phyloP scores from a whole-genome alignment of 2,329 filamentous ascomycete species.

The Fusarium nygamai region DNA sequence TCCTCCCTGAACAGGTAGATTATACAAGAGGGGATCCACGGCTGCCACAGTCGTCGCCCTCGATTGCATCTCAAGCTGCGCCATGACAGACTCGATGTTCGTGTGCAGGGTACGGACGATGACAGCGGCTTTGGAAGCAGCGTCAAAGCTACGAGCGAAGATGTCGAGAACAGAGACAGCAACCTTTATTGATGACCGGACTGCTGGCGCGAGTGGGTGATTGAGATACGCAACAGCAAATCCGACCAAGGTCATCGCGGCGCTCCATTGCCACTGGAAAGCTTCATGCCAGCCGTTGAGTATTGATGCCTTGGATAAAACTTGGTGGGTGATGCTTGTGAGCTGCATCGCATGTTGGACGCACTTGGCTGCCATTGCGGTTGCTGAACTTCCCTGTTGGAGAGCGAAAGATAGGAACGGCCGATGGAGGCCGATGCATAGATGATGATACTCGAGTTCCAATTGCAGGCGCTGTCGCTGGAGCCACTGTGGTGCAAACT shows the following conservation, averaged over 20 bases:
- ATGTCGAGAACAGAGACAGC: slow-evolving; percentile 3
- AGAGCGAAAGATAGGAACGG: slow-evolving; percentile 6
- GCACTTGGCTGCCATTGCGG: slow-evolving; percentile 2
- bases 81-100: slow-evolving; percentile 15
- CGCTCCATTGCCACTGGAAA: slow-evolving; percentile 22
- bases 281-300: slow-evolving; percentile 16
- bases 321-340: background rate
- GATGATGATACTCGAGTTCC: slow-evolving; percentile 11
- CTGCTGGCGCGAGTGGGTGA: background rate
- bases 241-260: background rate
- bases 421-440: slow-evolving; percentile 3
- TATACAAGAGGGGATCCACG: background rate
- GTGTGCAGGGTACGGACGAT: slow-evolving; percentile 1
- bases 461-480: slow-evolving; percentile 3
- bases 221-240: background rate
- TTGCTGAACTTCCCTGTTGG: background rate
- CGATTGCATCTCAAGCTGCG: background rate
- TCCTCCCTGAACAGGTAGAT: fast-evolving
- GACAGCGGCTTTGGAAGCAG: background rate
- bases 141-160: slow-evolving; percentile 5
- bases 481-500: slow-evolving; percentile 4
- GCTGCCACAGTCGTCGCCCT: fast-evolving
- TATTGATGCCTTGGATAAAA: background rate
- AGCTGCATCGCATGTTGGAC: background rate
- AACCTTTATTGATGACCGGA: background rate